A percentile compares a stretch with the other conserved stretches of the same genome.
phyloP scores from a whole-genome alignment of 345 rosid genomes.

The Populus deltoides region DNA sequence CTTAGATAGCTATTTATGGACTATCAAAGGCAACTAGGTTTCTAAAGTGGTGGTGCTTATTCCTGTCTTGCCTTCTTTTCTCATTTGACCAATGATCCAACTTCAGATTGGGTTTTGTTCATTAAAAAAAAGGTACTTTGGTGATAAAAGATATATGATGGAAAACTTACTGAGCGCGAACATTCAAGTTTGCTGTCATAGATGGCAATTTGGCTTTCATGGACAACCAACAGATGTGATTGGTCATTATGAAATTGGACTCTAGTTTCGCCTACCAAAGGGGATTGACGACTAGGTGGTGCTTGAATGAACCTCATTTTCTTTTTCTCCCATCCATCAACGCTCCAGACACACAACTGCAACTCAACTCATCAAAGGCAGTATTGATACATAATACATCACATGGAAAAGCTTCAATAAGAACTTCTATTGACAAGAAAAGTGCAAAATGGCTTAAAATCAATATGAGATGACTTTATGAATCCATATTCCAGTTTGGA shows the following conservation, averaged over 20 bases:
- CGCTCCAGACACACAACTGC: slow-evolving; percentile 73
- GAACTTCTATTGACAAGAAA: not conserved
- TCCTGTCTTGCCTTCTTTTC: no score
- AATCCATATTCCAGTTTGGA: not conserved
- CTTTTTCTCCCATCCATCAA: slow-evolving; percentile 76
- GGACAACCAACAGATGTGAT: slow-evolving; percentile 42
- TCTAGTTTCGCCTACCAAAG: slow-evolving; percentile 39
- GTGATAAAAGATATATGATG: no score
- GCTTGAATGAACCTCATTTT: slow-evolving; percentile 33
- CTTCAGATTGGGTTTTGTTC: no score
- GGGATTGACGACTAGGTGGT: slow-evolving; percentile 39
- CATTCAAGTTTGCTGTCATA: slow-evolving; percentile 51
- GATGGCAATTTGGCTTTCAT: slow-evolving; percentile 43
- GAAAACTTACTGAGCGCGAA: slow-evolving; percentile 34
- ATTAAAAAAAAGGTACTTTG: no score
- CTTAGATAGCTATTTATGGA: no score
- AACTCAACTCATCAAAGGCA: not conserved
- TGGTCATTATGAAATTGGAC: slow-evolving; percentile 54
- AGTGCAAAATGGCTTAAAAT: not conserved
- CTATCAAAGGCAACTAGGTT: no score
- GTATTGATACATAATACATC: no score
- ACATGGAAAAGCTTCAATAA: not conserved
- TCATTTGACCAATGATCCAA: no score
- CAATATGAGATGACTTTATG: not conserved
- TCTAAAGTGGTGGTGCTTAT: no score